Base-by-base conservation (phyloP, 352 stramenopile genomes). In the Globisporangium splendens region DNA sequence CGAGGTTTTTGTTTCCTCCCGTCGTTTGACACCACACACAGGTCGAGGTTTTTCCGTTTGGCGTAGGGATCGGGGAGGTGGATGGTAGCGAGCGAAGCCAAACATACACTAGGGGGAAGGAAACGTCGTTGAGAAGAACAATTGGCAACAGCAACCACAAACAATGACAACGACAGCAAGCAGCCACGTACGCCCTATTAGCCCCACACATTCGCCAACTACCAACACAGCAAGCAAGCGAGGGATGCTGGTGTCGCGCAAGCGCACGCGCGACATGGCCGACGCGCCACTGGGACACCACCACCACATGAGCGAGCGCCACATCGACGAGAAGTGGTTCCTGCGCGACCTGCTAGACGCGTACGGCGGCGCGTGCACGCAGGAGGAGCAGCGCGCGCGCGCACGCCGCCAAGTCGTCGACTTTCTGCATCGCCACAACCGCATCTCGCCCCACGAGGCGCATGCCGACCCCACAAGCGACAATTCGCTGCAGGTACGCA, bases 201-300 rank as follows among this genome's bases (percentile, higher is more conserved):
- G 54, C 43, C 50, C 12, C 39, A 18, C 13, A 44, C 39, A 28
- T 42, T 58, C 51, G 17, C 50, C 0, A 52, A 13, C 1, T 21
- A 13, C 43, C 22, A 11, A 2, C 51, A 33, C 28, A 46, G 18
- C n/a, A 59, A 31, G n/a, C 39, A 44, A 50, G 11, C 12, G 8
- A 31, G 35, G 8, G 14, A 77, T 79, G 72, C 59, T 88, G 64
- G 58, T 85, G 43, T 78, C 78, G 6, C 71, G 78, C 51, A 85
- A 86, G 48, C 69, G 75, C 52, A 65, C 50, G 50, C 73, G 65
- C 46, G 71, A 79, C 53, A 35, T 64, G 46, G 41, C 69, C 41
- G 47, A 68, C 1, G 59, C 62, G 47, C 57, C 70, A 28, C 62
- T 61, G 8, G 56, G 70, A 44, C 53, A 76, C 48, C 67, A 58